These are phyloP conservation scores for Plasmopara viticola DNA, from an alignment of 352 stramenopile genomes.

Conservation along the genomic window DNA sequence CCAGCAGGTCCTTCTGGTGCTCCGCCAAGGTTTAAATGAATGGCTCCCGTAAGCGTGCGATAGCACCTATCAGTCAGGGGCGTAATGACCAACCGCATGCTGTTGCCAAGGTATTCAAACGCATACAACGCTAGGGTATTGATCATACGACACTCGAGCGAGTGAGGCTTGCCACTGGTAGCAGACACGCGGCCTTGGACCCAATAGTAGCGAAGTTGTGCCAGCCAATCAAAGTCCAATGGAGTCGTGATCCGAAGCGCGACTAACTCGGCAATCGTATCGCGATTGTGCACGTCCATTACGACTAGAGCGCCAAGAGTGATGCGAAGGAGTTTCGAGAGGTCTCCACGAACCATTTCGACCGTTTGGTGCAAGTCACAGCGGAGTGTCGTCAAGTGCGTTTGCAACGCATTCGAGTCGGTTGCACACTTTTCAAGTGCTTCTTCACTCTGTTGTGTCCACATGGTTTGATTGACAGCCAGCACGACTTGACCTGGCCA, in stretches of 20 bases:
- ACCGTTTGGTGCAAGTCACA: slow-evolving; percentile 86
- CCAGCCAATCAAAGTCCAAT: slow-evolving; percentile 91
- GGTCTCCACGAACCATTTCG: slow-evolving; percentile 87
- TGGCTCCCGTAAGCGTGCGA: slow-evolving; percentile 86
- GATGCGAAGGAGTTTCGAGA: slow-evolving; percentile 90
- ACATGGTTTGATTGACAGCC: slow-evolving; percentile 90
- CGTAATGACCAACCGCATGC: slow-evolving; percentile 89
- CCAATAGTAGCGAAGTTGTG: slow-evolving; percentile 92
- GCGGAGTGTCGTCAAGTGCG: slow-evolving; percentile 61
- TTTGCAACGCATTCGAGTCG: slow-evolving; percentile 38
- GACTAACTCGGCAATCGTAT: slow-evolving; percentile 89
- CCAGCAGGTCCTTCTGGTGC: slow-evolving; percentile 86
- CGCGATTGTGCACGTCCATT: slow-evolving; percentile 94
- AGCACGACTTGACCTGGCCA: slow-evolving; percentile 92
- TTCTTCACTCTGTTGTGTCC: slow-evolving; percentile 82
- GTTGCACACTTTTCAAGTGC: slow-evolving; percentile 34
- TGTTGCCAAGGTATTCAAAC: slow-evolving; percentile 92
- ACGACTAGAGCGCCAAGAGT: slow-evolving; percentile 90
- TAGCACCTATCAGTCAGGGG: slow-evolving; percentile 90
- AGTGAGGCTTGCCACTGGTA: slow-evolving; percentile 81
- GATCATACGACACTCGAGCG: slow-evolving; percentile 88
- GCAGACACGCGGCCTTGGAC: slow-evolving; percentile 72
- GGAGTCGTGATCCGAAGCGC: slow-evolving; percentile 69
- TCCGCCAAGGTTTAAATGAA: slow-evolving; percentile 88
- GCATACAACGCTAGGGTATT: slow-evolving; percentile 89